A percentile compares a stretch with the other conserved stretches of the same genome.
These are phyloP conservation scores for Bryopsis sp. DNA, from an alignment of 139 green algal species.

Conservation along the genomic window DNA sequence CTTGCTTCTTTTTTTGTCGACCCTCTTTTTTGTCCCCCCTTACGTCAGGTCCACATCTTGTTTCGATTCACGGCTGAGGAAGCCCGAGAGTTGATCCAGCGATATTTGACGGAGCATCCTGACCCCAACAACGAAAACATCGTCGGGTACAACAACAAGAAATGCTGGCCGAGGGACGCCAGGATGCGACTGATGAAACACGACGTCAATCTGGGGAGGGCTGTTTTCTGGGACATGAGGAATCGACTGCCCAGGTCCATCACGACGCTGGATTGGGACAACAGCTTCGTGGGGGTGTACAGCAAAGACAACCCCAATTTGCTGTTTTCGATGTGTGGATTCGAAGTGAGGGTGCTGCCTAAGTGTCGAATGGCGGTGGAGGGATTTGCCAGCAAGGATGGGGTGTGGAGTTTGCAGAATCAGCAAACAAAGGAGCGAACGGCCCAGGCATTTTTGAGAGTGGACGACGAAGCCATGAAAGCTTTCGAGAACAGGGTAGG, in stretches of 20 bases:
- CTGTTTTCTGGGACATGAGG: constrained; percentile 95
- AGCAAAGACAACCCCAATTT: constrained; percentile 97
- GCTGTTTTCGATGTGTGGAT: constrained; percentile 96
- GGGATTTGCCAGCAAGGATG: constrained; percentile 88
- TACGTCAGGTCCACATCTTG: constrained; percentile 31
- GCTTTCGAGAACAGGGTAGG: constrained; percentile 80
- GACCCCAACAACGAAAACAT: constrained; percentile 99
- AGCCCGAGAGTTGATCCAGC: constrained; percentile 84
- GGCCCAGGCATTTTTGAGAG: constrained; percentile 86
- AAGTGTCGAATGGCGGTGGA: constrained; percentile 84
- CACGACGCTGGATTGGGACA: constrained; percentile 97
- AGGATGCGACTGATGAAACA: constrained; percentile 99
- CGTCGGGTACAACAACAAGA: constrained; percentile 98
- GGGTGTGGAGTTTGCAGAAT: constrained; percentile 97
- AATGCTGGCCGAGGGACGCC: constrained; percentile 95
- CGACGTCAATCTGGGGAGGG: constrained; percentile 98
- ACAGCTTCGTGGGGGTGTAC: constrained; percentile 93
- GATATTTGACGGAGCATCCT: constrained; percentile 98
- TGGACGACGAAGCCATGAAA: constrained; percentile 97
- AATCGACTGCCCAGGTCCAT: constrained; percentile 79
- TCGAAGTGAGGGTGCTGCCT: constrained; percentile 93
- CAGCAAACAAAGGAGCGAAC: constrained; percentile 95
- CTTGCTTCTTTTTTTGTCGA: too few species aligned
- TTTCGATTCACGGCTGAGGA: constrained; percentile 91
- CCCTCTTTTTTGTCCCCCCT: neutral